Conservation (phyloP, 2,329 filamentous ascomycete species). For the Gnomoniopsis smithogilvyi region DNA sequence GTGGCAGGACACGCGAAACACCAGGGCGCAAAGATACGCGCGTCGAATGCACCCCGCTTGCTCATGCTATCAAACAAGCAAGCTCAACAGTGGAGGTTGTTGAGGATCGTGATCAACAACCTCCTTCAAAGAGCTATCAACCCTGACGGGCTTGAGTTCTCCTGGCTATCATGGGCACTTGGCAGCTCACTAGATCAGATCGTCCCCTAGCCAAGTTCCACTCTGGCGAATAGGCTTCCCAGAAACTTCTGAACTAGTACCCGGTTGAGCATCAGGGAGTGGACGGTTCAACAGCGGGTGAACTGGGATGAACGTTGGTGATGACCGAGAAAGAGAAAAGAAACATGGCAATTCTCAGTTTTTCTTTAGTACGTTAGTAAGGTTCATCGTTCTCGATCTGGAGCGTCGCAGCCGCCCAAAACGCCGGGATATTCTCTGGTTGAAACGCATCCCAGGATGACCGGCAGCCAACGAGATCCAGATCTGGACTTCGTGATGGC, state of each 20-base stretch:
- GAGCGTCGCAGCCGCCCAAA: slow-evolving; percentile 13
- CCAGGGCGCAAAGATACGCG: not conserved
- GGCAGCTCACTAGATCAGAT: slow-evolving; percentile 15
- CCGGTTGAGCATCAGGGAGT: slow-evolving; percentile 9
- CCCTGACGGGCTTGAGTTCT: slow-evolving; percentile 9
- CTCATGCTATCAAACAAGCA: not conserved
- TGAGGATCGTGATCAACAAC: slow-evolving; percentile 8
- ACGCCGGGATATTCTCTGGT: slow-evolving; percentile 8
- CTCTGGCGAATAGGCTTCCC: slow-evolving; percentile 4
- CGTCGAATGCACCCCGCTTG: not conserved
- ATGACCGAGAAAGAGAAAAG: not conserved
- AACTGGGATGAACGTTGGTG: slow-evolving; percentile 6
- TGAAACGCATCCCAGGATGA: not conserved
- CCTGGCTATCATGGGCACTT: slow-evolving; percentile 8
- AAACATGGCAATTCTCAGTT: not conserved
- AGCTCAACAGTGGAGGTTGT: not conserved
- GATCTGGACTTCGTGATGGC: not conserved
- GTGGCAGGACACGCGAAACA: slow-evolving; percentile 3
- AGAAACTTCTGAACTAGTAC: not conserved
- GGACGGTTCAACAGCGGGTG: slow-evolving; percentile 2
- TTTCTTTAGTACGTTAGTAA: not conserved
- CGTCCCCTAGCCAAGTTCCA: not conserved
- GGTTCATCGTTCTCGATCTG: not conserved
- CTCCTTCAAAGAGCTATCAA: not conserved
- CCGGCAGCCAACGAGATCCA: slow-evolving; percentile 3